phyloP scores from a whole-genome alignment of 768 basidiomycete species.

The Podaxis rugospora region DNA sequence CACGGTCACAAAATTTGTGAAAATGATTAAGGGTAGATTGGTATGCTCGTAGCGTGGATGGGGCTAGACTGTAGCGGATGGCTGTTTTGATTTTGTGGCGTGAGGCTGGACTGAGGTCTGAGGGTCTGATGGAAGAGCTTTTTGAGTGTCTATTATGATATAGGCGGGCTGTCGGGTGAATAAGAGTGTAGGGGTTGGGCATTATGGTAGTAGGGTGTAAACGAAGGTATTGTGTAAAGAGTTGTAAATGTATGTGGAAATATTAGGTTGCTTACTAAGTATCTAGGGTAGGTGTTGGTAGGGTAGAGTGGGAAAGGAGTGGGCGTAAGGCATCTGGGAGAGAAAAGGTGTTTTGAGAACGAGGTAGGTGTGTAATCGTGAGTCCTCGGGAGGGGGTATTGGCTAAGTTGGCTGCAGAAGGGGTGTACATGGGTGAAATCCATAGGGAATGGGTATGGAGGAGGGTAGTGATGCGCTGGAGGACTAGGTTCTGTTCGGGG shows the following conservation, averaged over 20 bases:
- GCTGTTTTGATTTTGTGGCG: neutral
- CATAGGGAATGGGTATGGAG: neutral
- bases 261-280: neutral
- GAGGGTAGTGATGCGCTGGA: neutral
- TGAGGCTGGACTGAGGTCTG: neutral
- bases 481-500: neutral
- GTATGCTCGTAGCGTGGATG: neutral
- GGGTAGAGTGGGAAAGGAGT: too few species aligned
- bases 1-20: neutral
- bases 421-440: neutral
- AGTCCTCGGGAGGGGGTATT: neutral
- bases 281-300: neutral
- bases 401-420: neutral
- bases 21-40: neutral
- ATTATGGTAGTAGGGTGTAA: neutral
- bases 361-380: neutral
- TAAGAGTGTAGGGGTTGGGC: neutral
- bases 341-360: neutral
- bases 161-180: neutral
- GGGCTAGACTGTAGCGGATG: neutral
- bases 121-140: neutral
- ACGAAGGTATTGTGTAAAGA: too few species aligned
- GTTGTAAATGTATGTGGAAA: neutral
- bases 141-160: neutral
- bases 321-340: neutral